These are phyloP conservation scores for Taphrina sp. DNA, from an alignment of 1,139 yeast genomes.

Conservation along the genomic window DNA sequence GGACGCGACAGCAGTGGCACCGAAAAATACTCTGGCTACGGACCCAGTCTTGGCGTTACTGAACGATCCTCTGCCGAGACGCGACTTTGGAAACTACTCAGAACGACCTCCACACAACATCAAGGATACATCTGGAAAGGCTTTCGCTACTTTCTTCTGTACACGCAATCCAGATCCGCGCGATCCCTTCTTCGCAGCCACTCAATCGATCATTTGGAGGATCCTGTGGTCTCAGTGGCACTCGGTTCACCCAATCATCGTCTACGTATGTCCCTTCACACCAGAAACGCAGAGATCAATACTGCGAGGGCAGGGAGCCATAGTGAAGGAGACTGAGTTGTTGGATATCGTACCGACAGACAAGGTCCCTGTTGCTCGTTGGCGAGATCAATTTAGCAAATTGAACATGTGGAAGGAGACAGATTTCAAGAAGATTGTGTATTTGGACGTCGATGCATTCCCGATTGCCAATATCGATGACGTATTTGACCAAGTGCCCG, in stretches of 20 bases:
- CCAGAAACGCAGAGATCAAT: slow-evolving; percentile 19
- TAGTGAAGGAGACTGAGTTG: slow-evolving; percentile 25
- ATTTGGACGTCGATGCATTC: slow-evolving; percentile 78
- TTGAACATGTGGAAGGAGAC: slow-evolving; percentile 58
- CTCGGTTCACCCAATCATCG: slow-evolving; percentile 15
- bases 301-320: slow-evolving; percentile 26
- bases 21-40: too few species aligned
- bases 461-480: slow-evolving; percentile 53
- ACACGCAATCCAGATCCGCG: slow-evolving; percentile 14
- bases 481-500: slow-evolving; percentile 45
- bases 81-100: slow-evolving; percentile 1
- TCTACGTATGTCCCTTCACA: slow-evolving; percentile 10
- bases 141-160: slow-evolving; percentile 23
- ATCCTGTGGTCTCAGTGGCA: slow-evolving; percentile 17
- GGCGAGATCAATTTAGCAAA: slow-evolving; percentile 39
- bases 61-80: slow-evolving; percentile 10
- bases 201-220: slow-evolving; percentile 22
- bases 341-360: slow-evolving; percentile 8
- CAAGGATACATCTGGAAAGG: not conserved
- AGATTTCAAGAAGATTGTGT: slow-evolving; percentile 62
- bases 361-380: slow-evolving; percentile 13
- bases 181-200: slow-evolving; percentile 24
- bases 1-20: too few species aligned
- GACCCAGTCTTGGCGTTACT: not conserved
- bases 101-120: slow-evolving; percentile 8